Base-by-base conservation (phyloP, 2,329 filamentous ascomycete genomes). In the Colletotrichum theobromicola region DNA sequence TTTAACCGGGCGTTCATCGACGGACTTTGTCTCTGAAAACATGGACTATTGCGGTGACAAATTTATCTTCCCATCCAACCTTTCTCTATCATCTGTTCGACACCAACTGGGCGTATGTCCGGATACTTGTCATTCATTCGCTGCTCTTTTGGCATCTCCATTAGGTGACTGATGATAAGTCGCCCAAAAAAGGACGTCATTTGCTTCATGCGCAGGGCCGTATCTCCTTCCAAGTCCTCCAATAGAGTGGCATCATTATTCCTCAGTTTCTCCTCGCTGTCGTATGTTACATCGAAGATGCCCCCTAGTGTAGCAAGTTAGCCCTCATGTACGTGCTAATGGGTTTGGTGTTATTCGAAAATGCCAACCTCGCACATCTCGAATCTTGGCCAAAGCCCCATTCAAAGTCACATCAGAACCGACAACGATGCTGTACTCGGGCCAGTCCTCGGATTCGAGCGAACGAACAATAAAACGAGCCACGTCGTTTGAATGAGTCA, bases 401-500 rank as follows among this genome's bases (percentile, higher is more conserved):
- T 88, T 87, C 78, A 82, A 86, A 0, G 85, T 87, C 21, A 85
- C 64, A 57, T 82, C 81, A 66, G 87, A 86, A 1, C 86, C 85
- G 77, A 84, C 74, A 60, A 85, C 72, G 32, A 76, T 78, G 8
- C 82, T 78, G 12, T 80, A 77, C 34, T 83, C 80, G 2, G 86
- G 83, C 88, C 88, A 90, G 18, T 81, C 81, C 4, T 82, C 76
- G 21, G 85, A 75, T 18, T 83, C 82, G 10, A 90, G 77, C 4
- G 82, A 70, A 4, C 81, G 82, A 12, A 82, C 83, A 12, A 88
- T 81, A 69, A 87, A 89, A 32, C 78, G 82, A 3, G 84, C 88
- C 37, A 91, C 80, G 77, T 91, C 88, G 4, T 80, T 79, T 2
- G 84, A 87, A 76, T 89, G 86, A 0, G 88, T 90, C 78, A 89